Evolutionary conservation across 371 early-diverging fungal genomes (phyloP), one percentile per base, ranked within the genome.

Genomic region (Apophysomyces variabilis): DNA sequence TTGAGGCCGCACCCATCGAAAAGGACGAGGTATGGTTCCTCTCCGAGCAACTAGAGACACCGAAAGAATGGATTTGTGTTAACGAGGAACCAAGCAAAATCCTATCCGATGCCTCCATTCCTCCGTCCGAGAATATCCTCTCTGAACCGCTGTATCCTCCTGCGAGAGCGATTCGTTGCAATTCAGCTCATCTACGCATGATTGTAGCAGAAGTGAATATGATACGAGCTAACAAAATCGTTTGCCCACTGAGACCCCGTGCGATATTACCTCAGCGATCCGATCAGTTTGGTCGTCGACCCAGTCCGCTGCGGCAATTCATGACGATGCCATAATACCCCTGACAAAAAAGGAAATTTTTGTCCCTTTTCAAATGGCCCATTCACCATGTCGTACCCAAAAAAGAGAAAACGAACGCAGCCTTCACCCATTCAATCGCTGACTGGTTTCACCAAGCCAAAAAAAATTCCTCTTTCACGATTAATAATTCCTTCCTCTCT

Each of bases 151-250:
- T 61, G n/a, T 70, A 69, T 59, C 66, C 73, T 39, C 74, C 72
- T 14, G 44, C 41, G 1, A 76, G 81, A 5, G 77, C 73, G 41
- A 63, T 74, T 4, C 79, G 84, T 4, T 73, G 76, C 60, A 85
- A 85, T 58, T 39, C 77, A 6, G 81, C 70, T 46, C 81, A 85
- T 61, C 54, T 82, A 38, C 74, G 85, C 16, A 85, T 85, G 78
- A 78, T 85, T 68, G 80, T 79, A 4, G 77, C 81, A n/a, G 85
- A 85, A 45, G 46, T 82, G 50, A 73, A 78, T 18, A 85, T 85
- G 85, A 82, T 85, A 69, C 81, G 83, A 32, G 65, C 81, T 18
- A 77, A 77, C 60, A 85, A 85, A 61, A 66, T 85, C 7, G 69
- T 85, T 50, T 75, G 77, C 37, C 85, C 85, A 35, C 67, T 85